Evolutionary conservation across 768 basidiomycete species (phyloP), one percentile per base, ranked within the genome.

Genomic region (Lentinus tigrinus): DNA sequence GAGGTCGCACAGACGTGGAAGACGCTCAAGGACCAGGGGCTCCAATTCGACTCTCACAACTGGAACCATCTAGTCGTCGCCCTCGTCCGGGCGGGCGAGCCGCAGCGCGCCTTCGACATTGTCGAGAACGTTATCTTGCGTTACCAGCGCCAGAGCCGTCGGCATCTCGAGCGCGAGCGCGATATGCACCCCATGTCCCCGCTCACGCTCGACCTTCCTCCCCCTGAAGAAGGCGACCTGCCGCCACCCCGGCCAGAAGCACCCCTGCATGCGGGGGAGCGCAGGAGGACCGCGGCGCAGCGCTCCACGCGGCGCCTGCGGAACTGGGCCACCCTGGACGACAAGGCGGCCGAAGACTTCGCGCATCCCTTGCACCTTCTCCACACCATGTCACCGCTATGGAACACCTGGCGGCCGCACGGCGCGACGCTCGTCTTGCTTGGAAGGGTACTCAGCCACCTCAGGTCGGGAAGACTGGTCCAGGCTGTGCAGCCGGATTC

Each of bases 51-150:
- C 69, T 81, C 89, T 13, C 85, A 89, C 65, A 98, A 97, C 70
- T 98, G 93, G 91, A 97, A 96, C 66, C 85, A 91, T 65, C 79
- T 97, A 26, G 81, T 79, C 24, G 77, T 88, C 10, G 88, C 86
- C 14, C 79, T 95, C 23, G 77, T 93, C 38, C 85, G 90, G 28
- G 91, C 89, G 0, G 92, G 91, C 24, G 83, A 95, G 66, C 74
- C 85, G n/a, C 85, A 88, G 64, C 87, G 87, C 44, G 93, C 92
- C 9, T 94, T 95, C 71, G 85, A 88, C 63, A 78, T 95, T 34
- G 70, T 93, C 40, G 91, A 98, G 68, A 77, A 81, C 52, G 84
- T 97, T 43, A 77, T 97, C 51, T 65, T 94, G 24, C 86, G 84
- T 0, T 81, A 81, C 64, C 78, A 80, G 43, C 72, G 66, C 23